These are phyloP conservation scores for Arachis stenosperma DNA, from an alignment of 306 rosid species.

Conservation along the genomic window DNA sequence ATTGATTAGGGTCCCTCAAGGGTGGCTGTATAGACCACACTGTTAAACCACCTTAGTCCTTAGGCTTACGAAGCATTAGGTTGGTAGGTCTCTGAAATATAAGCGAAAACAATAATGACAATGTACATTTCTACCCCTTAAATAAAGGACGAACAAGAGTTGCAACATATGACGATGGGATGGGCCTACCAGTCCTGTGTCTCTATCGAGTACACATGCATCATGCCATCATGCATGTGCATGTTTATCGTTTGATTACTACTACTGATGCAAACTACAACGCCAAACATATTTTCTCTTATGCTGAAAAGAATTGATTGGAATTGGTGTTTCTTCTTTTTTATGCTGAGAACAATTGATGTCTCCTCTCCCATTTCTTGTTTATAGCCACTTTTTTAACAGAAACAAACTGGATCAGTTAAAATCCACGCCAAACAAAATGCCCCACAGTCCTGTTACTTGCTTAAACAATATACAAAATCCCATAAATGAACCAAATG, in stretches of 20 bases:
- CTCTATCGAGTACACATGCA: background rate
- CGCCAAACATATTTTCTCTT: background rate
- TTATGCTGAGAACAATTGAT: background rate
- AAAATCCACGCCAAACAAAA: background rate
- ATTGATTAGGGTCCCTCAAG: background rate
- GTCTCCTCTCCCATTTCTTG: background rate
- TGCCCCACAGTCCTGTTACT: background rate
- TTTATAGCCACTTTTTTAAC: background rate
- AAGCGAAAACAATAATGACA: too few species aligned
- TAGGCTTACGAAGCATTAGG: too few species aligned
- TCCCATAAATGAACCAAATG: background rate
- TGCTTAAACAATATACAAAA: conserved; percentile 33
- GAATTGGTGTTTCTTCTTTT: conserved; percentile 13
- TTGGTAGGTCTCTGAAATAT: too few species aligned
- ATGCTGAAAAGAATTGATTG: conserved; percentile 21
- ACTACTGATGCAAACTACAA: conserved; percentile 25
- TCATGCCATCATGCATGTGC: background rate
- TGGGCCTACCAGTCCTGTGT: background rate
- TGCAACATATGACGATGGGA: background rate
- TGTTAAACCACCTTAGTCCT: too few species aligned
- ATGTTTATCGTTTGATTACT: conserved; percentile 29
- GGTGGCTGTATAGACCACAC: too few species aligned
- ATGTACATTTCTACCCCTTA: too few species aligned
- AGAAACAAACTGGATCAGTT: conserved; percentile 12
- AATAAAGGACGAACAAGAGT: background rate